Base-by-base conservation (phyloP, 176 grass and related monocot species). In the Calamus simplicifolius region DNA sequence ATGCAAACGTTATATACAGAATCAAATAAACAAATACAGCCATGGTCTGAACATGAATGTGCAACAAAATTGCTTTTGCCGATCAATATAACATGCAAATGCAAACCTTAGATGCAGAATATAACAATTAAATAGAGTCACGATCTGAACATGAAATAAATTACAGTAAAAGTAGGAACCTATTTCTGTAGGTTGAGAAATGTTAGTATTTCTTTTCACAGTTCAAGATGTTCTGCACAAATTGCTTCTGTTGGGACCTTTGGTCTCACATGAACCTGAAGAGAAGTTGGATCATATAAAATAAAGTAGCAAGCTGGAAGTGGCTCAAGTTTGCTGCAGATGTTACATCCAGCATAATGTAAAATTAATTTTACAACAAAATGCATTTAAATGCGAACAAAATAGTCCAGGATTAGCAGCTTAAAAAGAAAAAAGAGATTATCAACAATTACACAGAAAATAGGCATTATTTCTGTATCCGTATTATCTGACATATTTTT, bases 241-340 rank as follows among this genome's bases (percentile, higher is more conserved):
- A 97, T 87, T 63, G 92, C 77, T 85, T 97, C 91, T 16, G 92
- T 97, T 59, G 92, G 92, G 35, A 97, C 92, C 58, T 97, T 97
- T 27, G 92, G 92, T 77, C 91, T 97, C 74, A 91, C 75, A 78
- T 97, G 78, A 66, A 97, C 87, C 92, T 97, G 60, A 55, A 77
- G 60, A 85, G 43, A 38, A 61, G 35, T 43, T 43, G 8, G 35
- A 43, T 12, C 35, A 43, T 43, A 43, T 43, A 43, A 43, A 1
- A 7, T 43, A 43, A 43, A 12, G 35, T 10, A 43, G 35, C 35
- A 43, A 43, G 35, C 35, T 43, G 35, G 12, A 23, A 23, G 21
- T 23, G 21, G 21, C 21, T 23, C 21, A 23, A 23, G 21, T 23
- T 23, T 23, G 21, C 21, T 23, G 21, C 21, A 23, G 21, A 23